Evolutionary conservation across 257 asterid species (phyloP), one percentile per base, ranked within the genome.

Genomic region (Asclepias syriaca): DNA sequence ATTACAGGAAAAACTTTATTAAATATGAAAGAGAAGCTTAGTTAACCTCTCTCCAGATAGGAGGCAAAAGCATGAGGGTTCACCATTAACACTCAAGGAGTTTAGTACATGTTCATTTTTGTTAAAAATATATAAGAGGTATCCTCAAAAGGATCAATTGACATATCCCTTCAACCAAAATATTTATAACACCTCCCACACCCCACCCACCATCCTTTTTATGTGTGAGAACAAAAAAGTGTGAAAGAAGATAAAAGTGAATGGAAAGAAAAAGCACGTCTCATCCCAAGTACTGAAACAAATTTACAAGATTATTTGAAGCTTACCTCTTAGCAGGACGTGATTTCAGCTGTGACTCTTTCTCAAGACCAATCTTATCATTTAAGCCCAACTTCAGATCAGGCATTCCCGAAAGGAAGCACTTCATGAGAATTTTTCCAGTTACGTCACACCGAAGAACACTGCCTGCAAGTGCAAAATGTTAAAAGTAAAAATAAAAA

Each of bases 351-450:
- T 95, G 96, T 15, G 99, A 92, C 85, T 95, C 99, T 79, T 95
- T 95, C 79, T 95, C 99, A 60, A 95, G 97, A 77, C 99, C 99
- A 81, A 95, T 92, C 86, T 95, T 95, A 82, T 95, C 99, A 87
- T 95, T 95, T 81, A 95, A 90, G 58, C 99, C 99, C 90, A 95
- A 82, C 86, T 95, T 95, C 78, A 95, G 79, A 85, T 95, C 99
- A 78, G 99, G 99, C 99, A 95, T 95, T 80, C 99, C 99, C 73
- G 99, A 92, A 77, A 95, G 97, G 84, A 95, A 95, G 84, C 99
- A 95, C 81, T 95, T 95, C 99, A 95, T 92, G 40, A 95, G 91
- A 83, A 95, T 64, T 83, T 95, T 95, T 78, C 99, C 99, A 76
- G 99, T 92, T 65, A 95, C 99, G 77, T 95, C 99, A 51, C 99